Evolutionary conservation across 495 filamentous ascomycete species (phyloP), one percentile per base, ranked within the genome.

Genomic region (Staphylotrichum tortipilum): DNA sequence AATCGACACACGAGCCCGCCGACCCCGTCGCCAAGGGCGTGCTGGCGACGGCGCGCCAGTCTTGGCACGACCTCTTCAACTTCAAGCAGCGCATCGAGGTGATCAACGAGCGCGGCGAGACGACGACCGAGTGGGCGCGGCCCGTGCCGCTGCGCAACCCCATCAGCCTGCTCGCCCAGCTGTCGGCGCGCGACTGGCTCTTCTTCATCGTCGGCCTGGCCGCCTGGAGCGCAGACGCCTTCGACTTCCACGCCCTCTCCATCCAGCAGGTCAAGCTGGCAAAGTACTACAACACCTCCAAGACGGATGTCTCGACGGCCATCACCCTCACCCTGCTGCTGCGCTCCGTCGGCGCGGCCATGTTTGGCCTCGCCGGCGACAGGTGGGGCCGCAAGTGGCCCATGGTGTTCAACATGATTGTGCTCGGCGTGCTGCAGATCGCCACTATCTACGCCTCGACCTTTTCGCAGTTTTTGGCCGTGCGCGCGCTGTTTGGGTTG

Each of bases 301-400:
- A 79, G 61, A 86, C 82, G n/a, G 73, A 80, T 15, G 78, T 90
- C 46, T 71, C 79, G 4, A 82, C 81, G 1, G 85, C 83, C 28
- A 86, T 89, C 54, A 89, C 86, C 0, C 68, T 90, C 26, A 86
- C 83, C 0, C 68, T 90, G 29, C 69, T 89, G 9, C 70, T 89
- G 22, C 72, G 85, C 18, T 84, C 82, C 33, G 66, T 88, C 14
- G 86, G 86, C 7, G 85, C 85, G 5, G 80, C 75, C 4, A 59
- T 76, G 56, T 88, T 89, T 44, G 86, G 86, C 38, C 70, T 90
- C 22, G 78, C 81, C 1, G 83, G 81, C 42, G 86, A 90, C 55
- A 76, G 74, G 19, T 88, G 77, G 64, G 85, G 85, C n/a, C 76
- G 85, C 38, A 88, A 88, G 68, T 90, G 83, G 79, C 84, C 85